These are phyloP conservation scores for Tritrichomonas musculus DNA, from an alignment of 208 protist genomes.

Conservation along the genomic window DNA sequence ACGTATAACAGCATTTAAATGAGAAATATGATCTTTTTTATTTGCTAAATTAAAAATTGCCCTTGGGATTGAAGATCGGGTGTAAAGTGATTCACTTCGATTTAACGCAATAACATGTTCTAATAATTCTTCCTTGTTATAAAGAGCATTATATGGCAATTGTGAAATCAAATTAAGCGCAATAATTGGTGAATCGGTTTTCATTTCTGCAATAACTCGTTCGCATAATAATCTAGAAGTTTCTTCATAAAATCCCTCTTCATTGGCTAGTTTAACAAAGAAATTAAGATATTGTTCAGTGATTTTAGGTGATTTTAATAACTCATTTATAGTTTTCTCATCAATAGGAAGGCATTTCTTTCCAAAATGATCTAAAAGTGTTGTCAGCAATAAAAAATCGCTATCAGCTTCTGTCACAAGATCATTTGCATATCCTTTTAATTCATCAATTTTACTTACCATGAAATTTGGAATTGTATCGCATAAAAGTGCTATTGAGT, in stretches of 20 bases:
- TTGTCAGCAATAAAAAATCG: neutral
- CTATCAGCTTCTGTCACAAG: neutral
- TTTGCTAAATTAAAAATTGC: neutral
- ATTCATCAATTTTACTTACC: neutral
- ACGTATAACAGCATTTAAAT: neutral
- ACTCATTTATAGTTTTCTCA: neutral
- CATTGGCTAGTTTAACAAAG: neutral
- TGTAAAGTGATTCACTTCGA: neutral
- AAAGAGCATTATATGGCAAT: neutral
- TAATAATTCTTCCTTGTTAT: neutral
- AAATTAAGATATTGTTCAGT: neutral
- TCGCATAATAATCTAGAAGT: neutral
- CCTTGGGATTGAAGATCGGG: neutral
- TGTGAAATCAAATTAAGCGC: neutral
- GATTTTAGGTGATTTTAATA: neutral
- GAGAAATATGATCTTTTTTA: too few relatives aligned
- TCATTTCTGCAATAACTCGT: neutral
- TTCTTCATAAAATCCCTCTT: too few relatives aligned
- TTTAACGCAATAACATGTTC: neutral
- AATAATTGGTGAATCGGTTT: neutral
- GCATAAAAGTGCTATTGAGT: neutral
- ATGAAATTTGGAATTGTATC: neutral
- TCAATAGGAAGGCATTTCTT: neutral
- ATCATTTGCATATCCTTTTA: neutral
- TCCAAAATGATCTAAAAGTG: neutral